A percentile compares a stretch with the other conserved stretches of the same genome.
Conservation (phyloP, 768 basidiomycete species). For the Dentipellis fragilis region DNA sequence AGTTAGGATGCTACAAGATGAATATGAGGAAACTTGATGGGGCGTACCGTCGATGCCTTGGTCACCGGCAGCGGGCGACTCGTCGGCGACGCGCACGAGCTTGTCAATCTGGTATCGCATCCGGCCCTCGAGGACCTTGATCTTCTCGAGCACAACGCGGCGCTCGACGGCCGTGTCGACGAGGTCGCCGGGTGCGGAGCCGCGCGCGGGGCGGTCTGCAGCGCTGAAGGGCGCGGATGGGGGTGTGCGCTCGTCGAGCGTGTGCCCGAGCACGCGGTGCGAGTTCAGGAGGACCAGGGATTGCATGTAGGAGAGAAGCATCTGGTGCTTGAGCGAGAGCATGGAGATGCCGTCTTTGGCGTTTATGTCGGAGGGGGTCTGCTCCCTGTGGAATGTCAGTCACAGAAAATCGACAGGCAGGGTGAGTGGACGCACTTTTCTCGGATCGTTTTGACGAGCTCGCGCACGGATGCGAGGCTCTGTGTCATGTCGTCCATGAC, state of each 20-base stretch:
- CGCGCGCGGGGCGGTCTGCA: conserved; percentile 41
- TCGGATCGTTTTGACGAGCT: conserved; percentile 41
- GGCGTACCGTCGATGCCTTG: conserved; percentile 49
- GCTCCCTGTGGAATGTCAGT: conserved; percentile 9
- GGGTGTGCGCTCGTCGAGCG: conserved; percentile 40
- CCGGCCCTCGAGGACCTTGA: conserved; percentile 71
- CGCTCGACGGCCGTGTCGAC: conserved; percentile 74
- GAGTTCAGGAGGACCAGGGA: conserved; percentile 66
- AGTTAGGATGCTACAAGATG: not conserved
- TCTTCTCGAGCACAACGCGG: conserved; percentile 82
- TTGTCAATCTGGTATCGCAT: conserved; percentile 97
- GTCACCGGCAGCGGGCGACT: conserved; percentile 31
- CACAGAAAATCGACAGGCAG: not conserved
- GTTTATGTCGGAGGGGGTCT: conserved; percentile 30
- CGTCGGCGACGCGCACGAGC: conserved; percentile 68
- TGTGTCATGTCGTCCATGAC: conserved; percentile 46
- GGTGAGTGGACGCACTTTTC: conserved; percentile 35
- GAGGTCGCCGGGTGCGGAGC: conserved; percentile 56
- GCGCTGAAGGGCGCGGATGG: conserved; percentile 44
- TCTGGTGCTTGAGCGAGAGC: conserved; percentile 77
- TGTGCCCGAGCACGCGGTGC: conserved; percentile 60
- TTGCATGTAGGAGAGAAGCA: conserved; percentile 79
- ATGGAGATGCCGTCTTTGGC: conserved; percentile 81
- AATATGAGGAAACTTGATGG: not conserved
- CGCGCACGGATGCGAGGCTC: conserved; percentile 52